Percentiles rank a stretch among this genome's conserved stretches.
Evolutionary conservation across 1,139 yeast genomes (phyloP).

Genomic region (Yamadazyma atmosphaerica): DNA sequence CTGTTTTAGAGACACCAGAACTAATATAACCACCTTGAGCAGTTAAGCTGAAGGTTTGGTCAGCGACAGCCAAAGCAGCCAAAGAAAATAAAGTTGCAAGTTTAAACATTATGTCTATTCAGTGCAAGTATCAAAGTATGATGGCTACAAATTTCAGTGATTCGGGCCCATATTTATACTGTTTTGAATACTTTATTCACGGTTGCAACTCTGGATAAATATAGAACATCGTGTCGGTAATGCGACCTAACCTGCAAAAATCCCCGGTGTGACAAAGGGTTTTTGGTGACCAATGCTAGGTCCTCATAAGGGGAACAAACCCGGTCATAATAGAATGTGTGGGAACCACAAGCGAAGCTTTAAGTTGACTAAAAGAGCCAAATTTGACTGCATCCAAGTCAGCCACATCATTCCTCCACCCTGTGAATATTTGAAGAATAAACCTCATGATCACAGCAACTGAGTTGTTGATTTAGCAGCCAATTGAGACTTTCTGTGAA

Average conservation of each 20-base stretch:
- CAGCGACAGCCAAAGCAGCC: slow-evolving; percentile 30
- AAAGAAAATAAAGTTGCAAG: slow-evolving; percentile 24
- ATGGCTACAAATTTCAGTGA: too few relatives aligned
- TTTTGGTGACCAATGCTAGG: background rate
- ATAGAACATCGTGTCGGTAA: too few relatives aligned
- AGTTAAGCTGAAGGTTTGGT: slow-evolving; percentile 25
- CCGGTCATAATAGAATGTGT: slow-evolving; percentile 1
- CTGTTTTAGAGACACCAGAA: slow-evolving; percentile 21
- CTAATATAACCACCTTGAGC: slow-evolving; percentile 27
- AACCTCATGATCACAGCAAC: too few relatives aligned
- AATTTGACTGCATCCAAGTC: background rate
- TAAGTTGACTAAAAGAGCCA: background rate
- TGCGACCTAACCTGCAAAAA: background rate
- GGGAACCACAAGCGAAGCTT: background rate
- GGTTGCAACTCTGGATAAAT: too few relatives aligned
- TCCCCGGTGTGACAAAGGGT: background rate
- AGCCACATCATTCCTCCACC: too few relatives aligned
- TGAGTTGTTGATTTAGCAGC: too few relatives aligned
- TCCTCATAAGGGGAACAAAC: background rate
- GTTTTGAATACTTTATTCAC: too few relatives aligned
- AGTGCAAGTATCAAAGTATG: background rate
- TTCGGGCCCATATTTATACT: too few relatives aligned
- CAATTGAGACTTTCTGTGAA: background rate
- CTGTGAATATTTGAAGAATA: too few relatives aligned
- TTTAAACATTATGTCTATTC: slow-evolving; percentile 10